Evolutionary conservation across 2,329 filamentous ascomycete genomes (phyloP).

Genomic region (Amylocarpus encephaloides): DNA sequence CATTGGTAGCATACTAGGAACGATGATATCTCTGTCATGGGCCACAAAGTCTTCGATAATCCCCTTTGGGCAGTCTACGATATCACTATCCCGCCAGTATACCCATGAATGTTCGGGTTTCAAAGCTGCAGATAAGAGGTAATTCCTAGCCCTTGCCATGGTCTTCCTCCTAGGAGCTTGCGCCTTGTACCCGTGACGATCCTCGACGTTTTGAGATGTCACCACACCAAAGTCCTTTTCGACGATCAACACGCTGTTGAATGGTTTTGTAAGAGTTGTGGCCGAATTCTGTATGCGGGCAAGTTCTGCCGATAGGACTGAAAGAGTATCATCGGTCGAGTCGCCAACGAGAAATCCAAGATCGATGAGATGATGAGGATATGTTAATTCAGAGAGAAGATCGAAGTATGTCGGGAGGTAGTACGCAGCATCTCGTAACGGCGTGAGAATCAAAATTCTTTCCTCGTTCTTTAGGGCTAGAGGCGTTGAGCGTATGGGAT

Average conservation of each 20-base stretch:
- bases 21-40: constrained; percentile 86
- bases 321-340: constrained; percentile 83
- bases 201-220: constrained; percentile 66
- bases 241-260: constrained; percentile 77
- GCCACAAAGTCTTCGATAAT: constrained; percentile 95
- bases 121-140: constrained; percentile 73
- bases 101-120: constrained; percentile 97
- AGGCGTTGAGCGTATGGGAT: constrained; percentile 72
- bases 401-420: constrained; percentile 90
- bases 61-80: constrained; percentile 77
- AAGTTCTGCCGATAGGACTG: constrained; percentile 77
- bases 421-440: constrained; percentile 78
- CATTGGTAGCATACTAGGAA: constrained; percentile 68
- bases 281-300: constrained; percentile 78
- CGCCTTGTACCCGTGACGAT: constrained; percentile 78
- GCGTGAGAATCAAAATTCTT: constrained; percentile 84
- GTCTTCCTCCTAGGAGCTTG: constrained; percentile 86
- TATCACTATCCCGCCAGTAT: constrained; percentile 97
- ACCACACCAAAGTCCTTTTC: constrained; percentile 76
- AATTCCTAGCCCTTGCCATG: constrained; percentile 88
- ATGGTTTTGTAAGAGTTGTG: constrained; percentile 65
- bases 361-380: constrained; percentile 93
- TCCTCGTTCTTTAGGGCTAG: constrained; percentile 77
- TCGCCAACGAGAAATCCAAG: constrained; percentile 92
- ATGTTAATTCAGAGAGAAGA: constrained; percentile 80